phyloP scores from a whole-genome alignment of 345 rosid genomes.

The Salix viminalis region DNA sequence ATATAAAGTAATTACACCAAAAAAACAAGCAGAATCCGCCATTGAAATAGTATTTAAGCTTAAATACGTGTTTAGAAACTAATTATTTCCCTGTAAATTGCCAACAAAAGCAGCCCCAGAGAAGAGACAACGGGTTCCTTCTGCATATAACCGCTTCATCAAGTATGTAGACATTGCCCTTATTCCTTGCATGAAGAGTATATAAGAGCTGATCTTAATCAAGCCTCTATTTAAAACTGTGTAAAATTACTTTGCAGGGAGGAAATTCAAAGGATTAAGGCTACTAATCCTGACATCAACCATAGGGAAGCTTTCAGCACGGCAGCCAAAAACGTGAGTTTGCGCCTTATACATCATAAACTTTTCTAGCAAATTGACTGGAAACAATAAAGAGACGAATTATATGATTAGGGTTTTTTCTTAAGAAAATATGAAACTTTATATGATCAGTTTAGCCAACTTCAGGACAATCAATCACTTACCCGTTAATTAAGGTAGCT shows the following conservation, averaged over 20 bases:
- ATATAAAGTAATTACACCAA: too few relatives aligned
- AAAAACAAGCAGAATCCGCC: too few relatives aligned
- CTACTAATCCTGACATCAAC: slow-evolving; percentile 88
- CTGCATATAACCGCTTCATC: slow-evolving; percentile 94
- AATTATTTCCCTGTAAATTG: slow-evolving; percentile 5
- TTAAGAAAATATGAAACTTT: too few relatives aligned
- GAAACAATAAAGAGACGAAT: too few relatives aligned
- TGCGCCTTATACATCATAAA: not conserved
- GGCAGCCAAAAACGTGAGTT: slow-evolving; percentile 92
- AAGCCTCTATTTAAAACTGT: not conserved
- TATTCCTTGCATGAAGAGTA: not conserved
- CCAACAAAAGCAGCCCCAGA: slow-evolving; percentile 68
- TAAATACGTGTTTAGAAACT: not conserved
- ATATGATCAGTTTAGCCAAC: too few relatives aligned
- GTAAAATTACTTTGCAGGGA: slow-evolving; percentile 44
- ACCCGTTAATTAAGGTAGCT: too few relatives aligned
- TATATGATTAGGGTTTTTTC: too few relatives aligned
- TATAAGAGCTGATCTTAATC: not conserved
- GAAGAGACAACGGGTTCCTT: slow-evolving; percentile 97
- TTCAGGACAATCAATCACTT: too few relatives aligned
- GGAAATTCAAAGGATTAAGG: slow-evolving; percentile 96
- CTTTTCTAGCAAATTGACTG: too few relatives aligned
- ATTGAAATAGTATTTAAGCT: too few relatives aligned
- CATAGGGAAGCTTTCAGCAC: slow-evolving; percentile 99
- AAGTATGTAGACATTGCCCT: slow-evolving; percentile 48